Base-by-base conservation (phyloP, 2,329 filamentous ascomycete species). In the Pseudocercospora musae region DNA sequence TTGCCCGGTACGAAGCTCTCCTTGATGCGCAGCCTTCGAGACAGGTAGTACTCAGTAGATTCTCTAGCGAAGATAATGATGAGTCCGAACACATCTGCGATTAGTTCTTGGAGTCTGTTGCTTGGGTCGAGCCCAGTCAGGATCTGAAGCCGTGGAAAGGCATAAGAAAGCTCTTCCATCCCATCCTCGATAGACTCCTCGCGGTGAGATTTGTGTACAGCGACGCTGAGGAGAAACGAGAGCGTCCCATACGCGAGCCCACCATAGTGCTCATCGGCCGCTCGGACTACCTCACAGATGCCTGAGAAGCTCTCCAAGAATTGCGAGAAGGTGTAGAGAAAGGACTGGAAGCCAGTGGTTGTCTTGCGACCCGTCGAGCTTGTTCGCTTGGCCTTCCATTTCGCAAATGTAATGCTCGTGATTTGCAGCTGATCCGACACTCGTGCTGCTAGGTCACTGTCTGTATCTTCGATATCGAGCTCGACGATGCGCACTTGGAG, bases 231-330 rank as follows among this genome's bases (percentile, higher is more conserved):
- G 5, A 63, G 33, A 2, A 63, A 23, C 6, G 57, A 63, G 6
- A 63, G n/a, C 4, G 61, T 65, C 5, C 61, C 63, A 44, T 56
- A 65, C 2, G 60, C 60, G 2, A 63, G 25, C 11, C 61, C 63
- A 8, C 63, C 63, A 49, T 58, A 63, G 23, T 60, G 60, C 21
- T 57, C 33, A 29, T 63, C 61, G 3, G 63, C 60, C 10, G 52
- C 53, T 42, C 58, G 53, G 29, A 57, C 46, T 10, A 65, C 23
- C 23, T 60, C 46, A 4, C 42, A 60, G 15, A 65, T 29, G 25
- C 63, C 63, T 20, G 57, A 58, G 42, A 63, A 65, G 53, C 31
- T 60, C n/a, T 60, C 60, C 20, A 65, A 33, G 42, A 65, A 65
- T 5, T 53, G 29, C 3, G 50, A 27, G n/a, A 65, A 57, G n/a